Evolutionary conservation across 306 rosid species (phyloP).

Genomic region (Rosa chinensis): DNA sequence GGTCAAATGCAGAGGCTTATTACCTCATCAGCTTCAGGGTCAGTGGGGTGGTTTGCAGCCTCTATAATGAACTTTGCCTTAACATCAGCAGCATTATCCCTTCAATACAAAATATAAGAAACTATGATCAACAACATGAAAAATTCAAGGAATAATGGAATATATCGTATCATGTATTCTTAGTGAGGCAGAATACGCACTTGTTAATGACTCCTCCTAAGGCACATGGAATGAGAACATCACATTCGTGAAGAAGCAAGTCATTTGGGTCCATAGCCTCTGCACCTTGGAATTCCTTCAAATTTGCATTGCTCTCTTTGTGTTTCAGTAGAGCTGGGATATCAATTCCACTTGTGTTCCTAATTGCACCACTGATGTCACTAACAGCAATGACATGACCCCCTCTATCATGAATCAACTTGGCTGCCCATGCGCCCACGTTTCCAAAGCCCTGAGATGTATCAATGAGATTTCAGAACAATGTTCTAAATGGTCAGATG

Average conservation of each 20-base stretch:
- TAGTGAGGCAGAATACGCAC: slow-evolving; percentile 33
- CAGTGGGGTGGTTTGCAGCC: slow-evolving; percentile 69
- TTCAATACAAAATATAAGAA: slow-evolving; percentile 5
- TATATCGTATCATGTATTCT: background rate
- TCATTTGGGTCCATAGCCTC: slow-evolving; percentile 55
- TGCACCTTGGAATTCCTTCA: slow-evolving; percentile 54
- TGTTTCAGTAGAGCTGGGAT: slow-evolving; percentile 53
- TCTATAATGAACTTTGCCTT: slow-evolving; percentile 58
- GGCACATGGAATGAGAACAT: slow-evolving; percentile 76
- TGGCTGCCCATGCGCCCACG: slow-evolving; percentile 79
- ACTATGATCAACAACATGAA: background rate
- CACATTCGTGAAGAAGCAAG: slow-evolving; percentile 67
- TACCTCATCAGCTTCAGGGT: slow-evolving; percentile 72
- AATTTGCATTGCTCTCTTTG: slow-evolving; percentile 31
- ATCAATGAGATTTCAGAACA: background rate
- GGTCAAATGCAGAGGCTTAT: slow-evolving; percentile 8
- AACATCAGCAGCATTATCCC: slow-evolving; percentile 63
- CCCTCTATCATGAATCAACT: slow-evolving; percentile 56
- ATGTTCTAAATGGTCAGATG: background rate
- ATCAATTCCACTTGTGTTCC: slow-evolving; percentile 58
- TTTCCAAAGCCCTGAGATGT: slow-evolving; percentile 63
- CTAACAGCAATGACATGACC: slow-evolving; percentile 71
- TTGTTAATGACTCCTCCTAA: slow-evolving; percentile 65
- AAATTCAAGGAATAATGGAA: background rate
- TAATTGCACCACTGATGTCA: slow-evolving; percentile 69